These are phyloP conservation scores for Cochlearia excelsa DNA, from an alignment of 345 rosid genomes.

Conservation along the genomic window DNA sequence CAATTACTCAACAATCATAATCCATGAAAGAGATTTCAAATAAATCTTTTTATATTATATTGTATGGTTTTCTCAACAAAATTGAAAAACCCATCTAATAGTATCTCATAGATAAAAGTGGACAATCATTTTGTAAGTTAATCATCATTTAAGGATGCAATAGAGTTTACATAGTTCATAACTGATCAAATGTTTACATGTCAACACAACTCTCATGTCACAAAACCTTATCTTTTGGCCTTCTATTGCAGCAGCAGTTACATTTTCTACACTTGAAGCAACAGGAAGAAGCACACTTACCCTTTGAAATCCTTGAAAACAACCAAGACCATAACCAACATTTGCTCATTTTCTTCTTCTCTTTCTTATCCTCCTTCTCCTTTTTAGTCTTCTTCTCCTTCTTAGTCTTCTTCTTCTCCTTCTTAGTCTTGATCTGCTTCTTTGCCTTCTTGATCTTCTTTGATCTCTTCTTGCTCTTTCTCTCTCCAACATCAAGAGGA, in stretches of 20 bases:
- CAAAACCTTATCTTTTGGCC: constrained; percentile 6
- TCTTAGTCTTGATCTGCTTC: not conserved
- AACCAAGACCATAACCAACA: constrained; percentile 28
- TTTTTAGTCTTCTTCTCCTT: constrained; percentile 19
- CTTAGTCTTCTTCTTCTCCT: constrained; percentile 3
- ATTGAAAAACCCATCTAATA: not conserved
- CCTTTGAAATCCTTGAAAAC: constrained; percentile 13
- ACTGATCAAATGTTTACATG: not conserved
- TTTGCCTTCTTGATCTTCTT: constrained; percentile 5
- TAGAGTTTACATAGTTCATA: too few relatives aligned
- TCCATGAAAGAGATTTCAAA: too few relatives aligned
- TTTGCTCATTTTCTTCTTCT: not conserved
- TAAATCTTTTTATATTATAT: too few relatives aligned
- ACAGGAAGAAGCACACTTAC: not conserved
- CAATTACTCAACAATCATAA: too few relatives aligned
- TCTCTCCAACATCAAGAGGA: not conserved
- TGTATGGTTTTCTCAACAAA: constrained; percentile 10
- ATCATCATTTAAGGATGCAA: too few relatives aligned
- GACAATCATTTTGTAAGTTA: too few relatives aligned
- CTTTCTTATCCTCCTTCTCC: not conserved
- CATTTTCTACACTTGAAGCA: constrained; percentile 14
- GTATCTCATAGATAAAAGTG: too few relatives aligned
- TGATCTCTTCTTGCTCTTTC: constrained; percentile 18
- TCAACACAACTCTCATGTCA: constrained; percentile 17
- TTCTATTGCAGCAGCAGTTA: not conserved